phyloP scores from a whole-genome alignment of 495 filamentous ascomycete species.

The Neurospora pannonica region DNA sequence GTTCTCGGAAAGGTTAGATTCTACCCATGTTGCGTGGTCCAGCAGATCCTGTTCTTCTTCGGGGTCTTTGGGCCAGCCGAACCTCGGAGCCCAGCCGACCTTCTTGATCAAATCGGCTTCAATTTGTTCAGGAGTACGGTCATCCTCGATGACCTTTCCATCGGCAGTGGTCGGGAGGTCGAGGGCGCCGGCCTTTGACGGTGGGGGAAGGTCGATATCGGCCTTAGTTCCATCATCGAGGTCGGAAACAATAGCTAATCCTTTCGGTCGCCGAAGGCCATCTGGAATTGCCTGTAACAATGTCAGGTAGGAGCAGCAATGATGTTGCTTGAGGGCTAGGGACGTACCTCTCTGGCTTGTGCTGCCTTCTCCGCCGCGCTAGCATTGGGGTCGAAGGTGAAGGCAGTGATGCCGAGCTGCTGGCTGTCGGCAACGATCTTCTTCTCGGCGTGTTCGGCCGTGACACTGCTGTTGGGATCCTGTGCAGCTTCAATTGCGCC shows the following conservation, averaged over 20 bases:
- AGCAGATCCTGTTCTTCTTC: conserved; percentile 56
- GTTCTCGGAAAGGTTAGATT: conserved; percentile 74
- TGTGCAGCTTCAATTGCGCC: conserved; percentile 62
- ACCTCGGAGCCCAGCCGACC: conserved; percentile 82
- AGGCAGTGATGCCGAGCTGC: conserved; percentile 67
- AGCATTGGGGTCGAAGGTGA: conserved; percentile 81
- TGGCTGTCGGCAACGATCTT: conserved; percentile 64
- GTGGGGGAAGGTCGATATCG: conserved; percentile 68
- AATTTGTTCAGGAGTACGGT: conserved; percentile 46
- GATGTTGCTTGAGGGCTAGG: background rate
- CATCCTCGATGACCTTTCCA: conserved; percentile 35
- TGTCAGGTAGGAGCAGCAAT: conserved; percentile 7
- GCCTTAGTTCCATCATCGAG: conserved; percentile 59
- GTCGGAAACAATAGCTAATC: conserved; percentile 63
- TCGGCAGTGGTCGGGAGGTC: conserved; percentile 31
- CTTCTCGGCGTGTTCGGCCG: conserved; percentile 60
- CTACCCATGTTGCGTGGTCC: conserved; percentile 83
- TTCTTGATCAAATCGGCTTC: conserved; percentile 51
- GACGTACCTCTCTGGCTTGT: conserved; percentile 65
- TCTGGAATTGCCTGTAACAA: conserved; percentile 33
- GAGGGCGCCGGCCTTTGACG: conserved; percentile 58
- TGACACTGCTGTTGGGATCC: conserved; percentile 58
- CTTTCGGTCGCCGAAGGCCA: conserved; percentile 58
- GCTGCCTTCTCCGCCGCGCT: conserved; percentile 74
- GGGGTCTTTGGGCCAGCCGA: conserved; percentile 50